Evolutionary conservation across 805 yeast genomes (phyloP), one percentile per base, ranked within the genome.

Genomic region (Teunomyces kruisii): DNA sequence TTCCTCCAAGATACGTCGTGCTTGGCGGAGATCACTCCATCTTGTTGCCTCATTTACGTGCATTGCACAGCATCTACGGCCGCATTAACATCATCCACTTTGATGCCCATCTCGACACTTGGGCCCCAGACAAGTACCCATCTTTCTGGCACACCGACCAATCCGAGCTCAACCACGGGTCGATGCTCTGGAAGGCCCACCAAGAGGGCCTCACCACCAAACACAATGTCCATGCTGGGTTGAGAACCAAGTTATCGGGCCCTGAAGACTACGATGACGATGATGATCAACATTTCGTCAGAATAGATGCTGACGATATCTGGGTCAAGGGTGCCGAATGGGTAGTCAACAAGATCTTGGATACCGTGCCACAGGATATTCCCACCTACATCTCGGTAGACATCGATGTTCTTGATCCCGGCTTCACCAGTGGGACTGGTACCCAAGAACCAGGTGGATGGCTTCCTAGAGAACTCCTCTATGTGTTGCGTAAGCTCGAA

Each of bases 21-120:
- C 69, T 88, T 22, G 96, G 96, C 9, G 96, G 96, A 35, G 96
- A 88, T 59, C 96, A 88, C 62, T 81, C 90, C 2, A 78, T 88
- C 27, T 73, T 85, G 33, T 70, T 87, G 42, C 90, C 92, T 2
- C 88, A 84, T 50, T 64, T 86, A 47, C 72, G 95, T 52, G 84
- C 88, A 0, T 70, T 85, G 45, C 61, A 78, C 48, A 68, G 78
- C 42, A 56, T 76, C 15, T 79, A 87, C 56, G 94, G 92, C 1
- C 80, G 80, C 14, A 64, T 88, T 40, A 80, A 88, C 16, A 81
- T 88, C 30, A 78, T 88, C 45, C 96, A 88, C 64, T 86, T 88
- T 54, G 96, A 88, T 59, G 92, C 94, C 10, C 95, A 87, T 65
- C 73, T 87, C 52, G 95, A 88, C 61, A 87, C 95, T 4, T 78